phyloP scores from a whole-genome alignment of 345 rosid species.

The Passiflora organensis region DNA sequence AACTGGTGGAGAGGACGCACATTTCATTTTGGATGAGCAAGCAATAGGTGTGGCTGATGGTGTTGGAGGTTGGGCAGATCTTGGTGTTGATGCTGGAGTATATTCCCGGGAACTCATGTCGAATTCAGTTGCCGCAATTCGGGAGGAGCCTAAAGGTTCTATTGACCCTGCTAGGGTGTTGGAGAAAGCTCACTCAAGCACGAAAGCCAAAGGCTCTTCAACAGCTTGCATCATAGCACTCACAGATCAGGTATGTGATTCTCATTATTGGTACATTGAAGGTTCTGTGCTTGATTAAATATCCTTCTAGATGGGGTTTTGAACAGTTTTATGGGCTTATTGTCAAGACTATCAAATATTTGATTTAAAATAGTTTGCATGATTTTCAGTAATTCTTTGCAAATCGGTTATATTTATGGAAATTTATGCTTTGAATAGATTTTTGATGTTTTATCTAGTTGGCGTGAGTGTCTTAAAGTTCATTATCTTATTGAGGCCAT shows the following conservation, averaged over 20 bases:
- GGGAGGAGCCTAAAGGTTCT: conserved; percentile 82
- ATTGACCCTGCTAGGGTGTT: conserved; percentile 80
- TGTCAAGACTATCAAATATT: too few relatives aligned
- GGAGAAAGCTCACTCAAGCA: conserved; percentile 87
- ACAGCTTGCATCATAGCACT: conserved; percentile 96
- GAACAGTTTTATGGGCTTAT: too few relatives aligned
- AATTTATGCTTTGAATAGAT: background rate
- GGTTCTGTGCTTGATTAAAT: too few relatives aligned
- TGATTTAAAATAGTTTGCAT: too few relatives aligned
- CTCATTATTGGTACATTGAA: too few relatives aligned
- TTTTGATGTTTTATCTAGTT: background rate
- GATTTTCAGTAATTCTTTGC: background rate
- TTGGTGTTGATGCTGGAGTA: conserved; percentile 75
- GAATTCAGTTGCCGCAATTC: conserved; percentile 69
- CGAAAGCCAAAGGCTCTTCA: conserved; percentile 85
- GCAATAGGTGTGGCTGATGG: conserved; percentile 97
- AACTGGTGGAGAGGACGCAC: conserved; percentile 99
- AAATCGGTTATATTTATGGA: background rate
- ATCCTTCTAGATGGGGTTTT: too few relatives aligned
- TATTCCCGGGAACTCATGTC: conserved; percentile 96
- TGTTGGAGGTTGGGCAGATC: conserved; percentile 98
- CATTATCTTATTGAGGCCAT: background rate
- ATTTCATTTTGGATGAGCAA: conserved; percentile 78
- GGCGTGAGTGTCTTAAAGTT: background rate
- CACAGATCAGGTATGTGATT: conserved; percentile 73